Evolutionary conservation across 202 grass and related monocot genomes (phyloP).

Genomic region (Carex sylvatica): DNA sequence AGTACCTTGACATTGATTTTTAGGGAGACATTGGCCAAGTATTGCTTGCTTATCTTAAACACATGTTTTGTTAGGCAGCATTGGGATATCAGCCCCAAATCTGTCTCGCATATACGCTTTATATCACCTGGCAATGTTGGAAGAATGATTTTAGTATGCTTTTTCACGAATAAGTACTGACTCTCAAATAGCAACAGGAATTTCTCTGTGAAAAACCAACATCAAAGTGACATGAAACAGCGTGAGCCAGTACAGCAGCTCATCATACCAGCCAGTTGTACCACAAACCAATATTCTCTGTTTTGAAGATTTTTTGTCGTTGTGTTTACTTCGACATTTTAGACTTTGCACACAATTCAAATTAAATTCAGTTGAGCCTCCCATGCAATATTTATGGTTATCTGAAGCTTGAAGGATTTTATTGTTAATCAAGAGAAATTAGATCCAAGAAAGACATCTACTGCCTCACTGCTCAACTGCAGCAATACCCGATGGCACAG

Average conservation of each 20-base stretch:
- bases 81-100: slow-evolving; percentile 91
- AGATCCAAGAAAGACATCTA: background rate
- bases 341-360: background rate
- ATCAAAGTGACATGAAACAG: background rate
- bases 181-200: background rate
- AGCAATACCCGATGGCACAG: background rate
- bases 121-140: slow-evolving; percentile 66
- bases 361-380: background rate
- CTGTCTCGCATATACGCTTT: slow-evolving; percentile 95
- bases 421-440: background rate
- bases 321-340: background rate
- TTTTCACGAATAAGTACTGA: background rate
- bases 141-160: background rate
- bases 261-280: background rate
- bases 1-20: slow-evolving; percentile 99
- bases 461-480: background rate
- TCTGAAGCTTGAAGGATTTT: background rate
- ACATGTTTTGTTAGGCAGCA: slow-evolving; percentile 99
- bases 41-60: slow-evolving; percentile 97
- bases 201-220: background rate
- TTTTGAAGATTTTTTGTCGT: background rate
- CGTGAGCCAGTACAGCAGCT: background rate
- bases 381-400: background rate
- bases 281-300: background rate
- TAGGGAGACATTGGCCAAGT: slow-evolving; percentile 93